Base-by-base conservation (phyloP, 2,329 filamentous ascomycete species). In the Arthrobotrys sinensis region DNA sequence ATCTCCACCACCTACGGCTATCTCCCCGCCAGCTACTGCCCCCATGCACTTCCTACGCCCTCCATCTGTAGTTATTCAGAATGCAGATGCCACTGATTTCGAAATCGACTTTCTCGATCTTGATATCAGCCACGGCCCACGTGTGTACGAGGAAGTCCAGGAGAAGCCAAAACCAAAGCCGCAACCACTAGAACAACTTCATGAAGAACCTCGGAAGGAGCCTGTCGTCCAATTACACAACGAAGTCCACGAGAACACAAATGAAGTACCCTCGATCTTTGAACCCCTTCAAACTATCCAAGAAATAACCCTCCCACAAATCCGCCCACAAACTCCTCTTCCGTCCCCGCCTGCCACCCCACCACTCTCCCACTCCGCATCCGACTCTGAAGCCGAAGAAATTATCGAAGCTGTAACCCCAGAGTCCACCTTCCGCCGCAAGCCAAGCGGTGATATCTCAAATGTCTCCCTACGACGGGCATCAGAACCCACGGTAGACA, bases 341-440 rank as follows among this genome's bases (percentile, higher is more conserved):
- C 71, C 45, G 50, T 69, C 75, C 5, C 67, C 67, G 10, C 68
- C 75, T 21, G 62, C 67, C 4, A 78, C 75, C 19, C 75, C 75
- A 10, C 67, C 68, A 16, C 62, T 78, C n/a, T 72, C 40, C 11
- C 62, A 71, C 46, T 57, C 36, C 11, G 28, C 32, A 36, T 52
- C 57, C 3, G 73, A 77, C 43, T 71, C 73, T 12, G 73, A 75
- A 21, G 24, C 48, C 10, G 73, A 70, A 34, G 66, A 65, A 8
- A 45, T 50, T 7, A 38, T 48, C n/a, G 75, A 78, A 34, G 52
- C 40, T 11, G 24, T 36, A 32, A 78, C 67, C 4, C 75, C 75
- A 32, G 68, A 78, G n/a, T 50, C 45, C 1, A 50, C 14, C 21
- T 53, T 34, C 48, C 34, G 21, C 11, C 34, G 50, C 16, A 65